phyloP scores from a whole-genome alignment of 371 early-diverging fungal genomes.

The Haplosporangium sp. region DNA sequence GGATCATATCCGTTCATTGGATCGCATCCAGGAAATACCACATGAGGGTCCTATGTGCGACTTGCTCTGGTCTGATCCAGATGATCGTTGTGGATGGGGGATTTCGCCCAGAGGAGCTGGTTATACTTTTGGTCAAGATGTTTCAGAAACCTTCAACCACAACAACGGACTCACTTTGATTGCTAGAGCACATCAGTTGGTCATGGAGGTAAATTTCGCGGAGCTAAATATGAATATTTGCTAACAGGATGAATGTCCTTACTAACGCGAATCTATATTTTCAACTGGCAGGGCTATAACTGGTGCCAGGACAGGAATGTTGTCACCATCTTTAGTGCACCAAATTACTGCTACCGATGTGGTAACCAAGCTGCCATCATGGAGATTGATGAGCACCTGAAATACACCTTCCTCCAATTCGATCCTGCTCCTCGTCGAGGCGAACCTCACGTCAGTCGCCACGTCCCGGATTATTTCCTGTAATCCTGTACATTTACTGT shows the following conservation, averaged over 20 bases:
- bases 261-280: not conserved
- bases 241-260: not conserved
- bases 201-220: conserved; percentile 81
- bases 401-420: conserved; percentile 98
- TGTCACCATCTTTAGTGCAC: conserved; percentile 99
- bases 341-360: conserved; percentile 99
- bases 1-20: conserved; percentile 97
- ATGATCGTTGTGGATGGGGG: conserved; percentile 98
- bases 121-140: conserved; percentile 97
- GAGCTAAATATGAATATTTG: not conserved
- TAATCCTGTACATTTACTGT: conserved; percentile 59
- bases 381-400: conserved; percentile 96
- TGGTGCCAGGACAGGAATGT: conserved; percentile 98
- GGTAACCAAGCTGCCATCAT: conserved; percentile 97
- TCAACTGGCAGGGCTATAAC: conserved; percentile 81
- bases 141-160: conserved; percentile 95
- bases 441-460: conserved; percentile 97
- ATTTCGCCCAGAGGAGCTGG: conserved; percentile 99
- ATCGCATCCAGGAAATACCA: conserved; percentile 98
- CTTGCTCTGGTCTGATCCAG: conserved; percentile 95
- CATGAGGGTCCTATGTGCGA: conserved; percentile 99
- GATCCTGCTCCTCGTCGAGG: conserved; percentile 99
- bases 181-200: conserved; percentile 99
- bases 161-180: conserved; percentile 97
- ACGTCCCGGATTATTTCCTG: conserved; percentile 99